Base-by-base conservation (phyloP, 495 filamentous ascomycete genomes). In the Penicillium parvum region DNA sequence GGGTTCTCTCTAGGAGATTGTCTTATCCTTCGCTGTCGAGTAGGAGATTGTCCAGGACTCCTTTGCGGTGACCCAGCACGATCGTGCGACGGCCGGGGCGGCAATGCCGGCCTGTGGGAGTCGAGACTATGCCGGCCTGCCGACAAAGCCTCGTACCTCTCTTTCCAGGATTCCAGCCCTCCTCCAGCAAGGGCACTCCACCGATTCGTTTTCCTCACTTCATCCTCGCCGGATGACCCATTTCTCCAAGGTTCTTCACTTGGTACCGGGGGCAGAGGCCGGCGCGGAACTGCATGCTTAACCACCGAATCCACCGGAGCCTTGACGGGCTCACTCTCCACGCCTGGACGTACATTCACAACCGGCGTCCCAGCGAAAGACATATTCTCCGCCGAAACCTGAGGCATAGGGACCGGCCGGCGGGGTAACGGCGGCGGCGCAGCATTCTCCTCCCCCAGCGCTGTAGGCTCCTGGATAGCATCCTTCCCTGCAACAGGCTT, bases 71-170 rank as follows among this genome's bases (percentile, higher is more conserved):
- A 57, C 6, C 40, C 44, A 27, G 41, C 22, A n/a, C 50, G 50
- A 32, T 46, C 54, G 33, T 68, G 51, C 11, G 63, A 41, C 3
- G 52, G 58, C 22, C 45, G 56, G 40, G 68, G 66, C 19, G 62
- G 62, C 32, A 66, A 48, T 33, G 45, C 55, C 3, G 63, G 62
- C 33, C 59, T 55, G 35, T 51, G 50, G 32, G 60, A 53, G 39
- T 71, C 67, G 15, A 71, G 43, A 42, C 61, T 69, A 44, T 61
- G 49, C 26, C 62, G 63, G 29, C 58, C 53, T 2, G 49, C 37
- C 10, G 58, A 45, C 9, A 53, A 15, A 5, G 41, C 37, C 12
- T 58, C 60, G 21, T 57, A 49, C 18, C 46, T 59, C 11, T 55
- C 61, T 21, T 37, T 64, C 48, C 43, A 57, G 27, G 40, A 47